These are phyloP conservation scores for Hygrophoropsis aurantiaca DNA, from an alignment of 768 basidiomycete genomes.

Conservation along the genomic window DNA sequence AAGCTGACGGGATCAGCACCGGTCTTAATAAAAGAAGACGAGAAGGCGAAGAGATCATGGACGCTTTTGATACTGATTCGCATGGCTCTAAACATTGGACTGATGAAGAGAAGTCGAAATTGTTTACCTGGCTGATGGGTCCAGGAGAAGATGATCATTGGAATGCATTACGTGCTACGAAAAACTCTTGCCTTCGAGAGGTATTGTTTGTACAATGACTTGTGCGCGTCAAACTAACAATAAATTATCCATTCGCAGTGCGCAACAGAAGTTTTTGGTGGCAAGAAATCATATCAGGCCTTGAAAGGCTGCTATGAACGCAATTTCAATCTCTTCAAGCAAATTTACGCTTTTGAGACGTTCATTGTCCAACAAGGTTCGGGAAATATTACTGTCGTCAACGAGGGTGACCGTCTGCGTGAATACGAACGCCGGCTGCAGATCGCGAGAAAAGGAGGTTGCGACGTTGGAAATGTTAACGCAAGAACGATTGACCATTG, in stretches of 20 bases:
- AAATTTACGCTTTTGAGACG: slow-evolving; percentile 71
- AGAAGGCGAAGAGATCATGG: slow-evolving; percentile 25
- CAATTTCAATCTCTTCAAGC: slow-evolving; percentile 83
- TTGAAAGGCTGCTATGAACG: slow-evolving; percentile 85
- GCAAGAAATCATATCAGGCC: slow-evolving; percentile 81
- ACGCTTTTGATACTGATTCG: slow-evolving; percentile 31
- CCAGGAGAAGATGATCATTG: slow-evolving; percentile 72
- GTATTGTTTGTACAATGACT: slow-evolving; percentile 32
- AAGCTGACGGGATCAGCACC: slow-evolving; percentile 32
- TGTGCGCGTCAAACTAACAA: slow-evolving; percentile 4
- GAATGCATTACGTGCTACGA: slow-evolving; percentile 74
- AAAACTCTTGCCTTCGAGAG: slow-evolving; percentile 82
- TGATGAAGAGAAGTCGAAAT: slow-evolving; percentile 75
- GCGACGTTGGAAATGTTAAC: slow-evolving; percentile 72
- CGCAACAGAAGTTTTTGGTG: slow-evolving; percentile 65
- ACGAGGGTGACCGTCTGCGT: slow-evolving; percentile 63
- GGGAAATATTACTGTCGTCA: slow-evolving; percentile 39
- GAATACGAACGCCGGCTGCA: slow-evolving; percentile 75
- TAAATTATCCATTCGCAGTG: slow-evolving; percentile 44
- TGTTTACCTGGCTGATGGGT: slow-evolving; percentile 81
- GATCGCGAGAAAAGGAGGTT: slow-evolving; percentile 60
- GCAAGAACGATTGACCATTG: slow-evolving; percentile 78
- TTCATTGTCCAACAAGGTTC: slow-evolving; percentile 37
- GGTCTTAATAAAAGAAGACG: slow-evolving; percentile 27
- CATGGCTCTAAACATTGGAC: slow-evolving; percentile 84